Evolutionary conservation across 768 basidiomycete species (phyloP).

Genomic region (Tephrocybe rancida): DNA sequence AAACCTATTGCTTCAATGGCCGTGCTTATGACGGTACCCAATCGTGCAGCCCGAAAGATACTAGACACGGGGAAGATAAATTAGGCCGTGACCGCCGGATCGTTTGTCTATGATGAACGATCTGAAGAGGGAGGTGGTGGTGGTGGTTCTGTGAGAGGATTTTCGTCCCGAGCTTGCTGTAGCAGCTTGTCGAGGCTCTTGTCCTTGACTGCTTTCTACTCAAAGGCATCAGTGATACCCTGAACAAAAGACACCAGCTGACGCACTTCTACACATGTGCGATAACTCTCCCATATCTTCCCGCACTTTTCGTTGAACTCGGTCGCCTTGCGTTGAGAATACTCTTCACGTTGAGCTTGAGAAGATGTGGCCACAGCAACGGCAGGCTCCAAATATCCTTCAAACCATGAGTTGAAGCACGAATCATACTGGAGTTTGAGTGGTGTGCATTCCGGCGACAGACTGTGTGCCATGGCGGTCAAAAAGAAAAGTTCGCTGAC

Average conservation of each 20-base stretch:
- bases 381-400: conserved; percentile 90
- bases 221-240: not conserved
- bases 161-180: conserved; percentile 78
- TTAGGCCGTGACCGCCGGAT: too few relatives aligned
- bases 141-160: conserved; percentile 68
- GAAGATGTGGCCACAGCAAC: conserved; percentile 43
- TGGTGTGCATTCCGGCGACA: conserved; percentile 84
- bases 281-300: conserved; percentile 78
- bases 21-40: too few relatives aligned
- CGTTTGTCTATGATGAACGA: not conserved
- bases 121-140: conserved; percentile 32
- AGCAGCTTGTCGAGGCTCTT: conserved; percentile 77
- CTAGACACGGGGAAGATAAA: too few relatives aligned
- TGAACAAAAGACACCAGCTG: not conserved
- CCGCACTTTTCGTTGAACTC: conserved; percentile 91
- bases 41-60: too few relatives aligned
- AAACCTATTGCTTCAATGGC: too few relatives aligned
- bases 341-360: conserved; percentile 51
- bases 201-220: conserved; percentile 76
- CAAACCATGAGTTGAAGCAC: conserved; percentile 98
- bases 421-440: conserved; percentile 89
- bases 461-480: conserved; percentile 70
- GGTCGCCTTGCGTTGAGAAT: conserved; percentile 78
- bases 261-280: conserved; percentile 80
- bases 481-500: not conserved